These are phyloP conservation scores for Leishmania lainsoni DNA, from an alignment of 208 protist species.

Conservation along the genomic window DNA sequence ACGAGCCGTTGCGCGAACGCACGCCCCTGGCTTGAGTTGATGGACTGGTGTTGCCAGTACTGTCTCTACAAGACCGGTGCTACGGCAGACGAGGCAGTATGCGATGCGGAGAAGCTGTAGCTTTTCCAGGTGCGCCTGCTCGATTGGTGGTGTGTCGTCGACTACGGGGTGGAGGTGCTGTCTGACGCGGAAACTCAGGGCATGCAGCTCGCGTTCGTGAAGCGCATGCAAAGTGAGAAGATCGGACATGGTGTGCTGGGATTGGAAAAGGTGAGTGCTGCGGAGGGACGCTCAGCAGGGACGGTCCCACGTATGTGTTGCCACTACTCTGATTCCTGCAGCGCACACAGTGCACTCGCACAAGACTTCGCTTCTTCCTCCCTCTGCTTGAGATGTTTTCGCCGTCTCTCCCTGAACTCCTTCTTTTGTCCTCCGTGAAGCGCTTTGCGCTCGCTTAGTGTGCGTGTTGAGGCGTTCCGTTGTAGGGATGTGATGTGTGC, in stretches of 20 bases:
- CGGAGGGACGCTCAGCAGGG: neutral
- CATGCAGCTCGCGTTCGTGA: slow-evolving; percentile 62
- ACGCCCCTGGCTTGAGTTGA: slow-evolving; percentile 78
- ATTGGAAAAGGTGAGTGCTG: too few species aligned
- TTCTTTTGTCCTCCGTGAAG: neutral
- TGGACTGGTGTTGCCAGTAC: slow-evolving; percentile 88
- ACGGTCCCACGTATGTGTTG: neutral
- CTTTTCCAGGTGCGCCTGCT: slow-evolving; percentile 52
- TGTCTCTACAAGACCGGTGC: slow-evolving; percentile 74
- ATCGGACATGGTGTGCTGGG: neutral
- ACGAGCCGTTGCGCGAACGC: slow-evolving; percentile 59
- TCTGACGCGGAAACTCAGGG: slow-evolving; percentile 86
- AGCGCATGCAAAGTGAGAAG: neutral
- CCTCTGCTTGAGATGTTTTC: too few species aligned
- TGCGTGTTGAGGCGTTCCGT: too few species aligned
- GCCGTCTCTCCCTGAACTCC: neutral
- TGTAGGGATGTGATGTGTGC: neutral
- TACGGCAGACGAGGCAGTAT: slow-evolving; percentile 44
- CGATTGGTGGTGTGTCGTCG: slow-evolving; percentile 69
- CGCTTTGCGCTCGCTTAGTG: neutral
- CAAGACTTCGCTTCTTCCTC: neutral
- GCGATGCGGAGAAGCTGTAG: slow-evolving; percentile 29
- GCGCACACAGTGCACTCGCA: neutral
- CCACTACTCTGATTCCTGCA: neutral
- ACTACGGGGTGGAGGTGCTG: slow-evolving; percentile 45